Evolutionary conservation across 2,329 filamentous ascomycete species (phyloP).

Genomic region (Fusarium subtropicale): DNA sequence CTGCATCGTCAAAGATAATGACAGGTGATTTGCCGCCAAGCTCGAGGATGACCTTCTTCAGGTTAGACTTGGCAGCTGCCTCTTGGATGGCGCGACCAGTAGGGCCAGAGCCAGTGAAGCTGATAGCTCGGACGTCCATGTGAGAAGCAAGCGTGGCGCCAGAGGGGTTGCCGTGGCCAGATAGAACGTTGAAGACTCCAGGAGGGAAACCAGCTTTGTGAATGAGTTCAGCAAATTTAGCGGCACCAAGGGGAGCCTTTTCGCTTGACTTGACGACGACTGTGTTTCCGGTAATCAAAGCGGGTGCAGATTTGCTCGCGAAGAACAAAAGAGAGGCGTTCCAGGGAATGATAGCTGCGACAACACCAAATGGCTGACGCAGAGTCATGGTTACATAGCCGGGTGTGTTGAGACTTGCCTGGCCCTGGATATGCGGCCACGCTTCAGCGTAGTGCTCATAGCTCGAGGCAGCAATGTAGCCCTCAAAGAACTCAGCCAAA

Average conservation of each 20-base stretch:
- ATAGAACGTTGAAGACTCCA: slow-evolving; percentile 79
- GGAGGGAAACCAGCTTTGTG: slow-evolving; percentile 79
- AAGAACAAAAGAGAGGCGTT: slow-evolving; percentile 63
- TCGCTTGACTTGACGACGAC: slow-evolving; percentile 39
- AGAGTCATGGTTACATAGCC: slow-evolving; percentile 60
- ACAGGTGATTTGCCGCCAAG: slow-evolving; percentile 76
- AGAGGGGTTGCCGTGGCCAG: slow-evolving; percentile 74
- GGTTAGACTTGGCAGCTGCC: slow-evolving; percentile 70
- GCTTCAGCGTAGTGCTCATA: slow-evolving; percentile 59
- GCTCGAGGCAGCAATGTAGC: slow-evolving; percentile 55
- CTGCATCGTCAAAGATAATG: slow-evolving; percentile 70
- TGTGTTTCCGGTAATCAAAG: slow-evolving; percentile 37
- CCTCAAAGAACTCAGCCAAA: slow-evolving; percentile 27
- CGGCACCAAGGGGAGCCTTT: slow-evolving; percentile 36
- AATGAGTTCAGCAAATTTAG: slow-evolving; percentile 63
- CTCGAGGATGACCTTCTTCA: slow-evolving; percentile 75
- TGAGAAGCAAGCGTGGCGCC: slow-evolving; percentile 76
- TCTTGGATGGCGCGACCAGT: slow-evolving; percentile 81
- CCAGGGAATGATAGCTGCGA: slow-evolving; percentile 69
- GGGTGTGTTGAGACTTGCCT: slow-evolving; percentile 61
- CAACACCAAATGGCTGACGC: slow-evolving; percentile 64
- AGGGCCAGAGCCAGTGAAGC: slow-evolving; percentile 79
- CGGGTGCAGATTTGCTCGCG: slow-evolving; percentile 53
- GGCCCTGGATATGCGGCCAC: slow-evolving; percentile 56
- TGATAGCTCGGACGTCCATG: slow-evolving; percentile 76